Evolutionary conservation across 1,284 basidiomycete genomes (phyloP).

Genomic region (Gastroboletus turbinatus): DNA sequence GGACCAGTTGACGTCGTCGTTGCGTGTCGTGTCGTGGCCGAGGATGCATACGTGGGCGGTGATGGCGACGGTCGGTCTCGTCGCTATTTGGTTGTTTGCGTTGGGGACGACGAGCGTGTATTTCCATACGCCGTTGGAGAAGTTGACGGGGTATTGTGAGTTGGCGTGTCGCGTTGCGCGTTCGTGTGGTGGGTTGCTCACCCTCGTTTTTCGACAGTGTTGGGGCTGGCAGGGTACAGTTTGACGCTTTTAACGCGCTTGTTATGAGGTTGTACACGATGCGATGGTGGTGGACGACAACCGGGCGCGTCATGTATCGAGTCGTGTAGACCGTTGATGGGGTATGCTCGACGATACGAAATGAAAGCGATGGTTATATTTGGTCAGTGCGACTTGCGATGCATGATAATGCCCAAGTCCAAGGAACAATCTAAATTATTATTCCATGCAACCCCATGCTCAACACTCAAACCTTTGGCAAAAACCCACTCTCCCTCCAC

Average conservation of each 20-base stretch:
- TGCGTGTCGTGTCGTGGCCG: conserved; percentile 41
- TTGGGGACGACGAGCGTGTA: conserved; percentile 82
- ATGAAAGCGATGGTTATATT: neutral
- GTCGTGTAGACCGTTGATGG: neutral
- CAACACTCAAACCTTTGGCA: conserved; percentile 11
- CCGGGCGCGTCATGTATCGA: neutral
- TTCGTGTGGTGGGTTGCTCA: conserved; percentile 5
- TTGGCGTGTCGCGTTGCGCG: conserved; percentile 17
- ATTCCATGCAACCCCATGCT: neutral
- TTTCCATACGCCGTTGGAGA: conserved; percentile 89
- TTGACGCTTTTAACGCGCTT: conserved; percentile 41
- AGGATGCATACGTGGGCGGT: conserved; percentile 48
- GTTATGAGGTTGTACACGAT: conserved; percentile 4
- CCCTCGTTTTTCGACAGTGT: conserved; percentile 31
- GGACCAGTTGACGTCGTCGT: conserved; percentile 65
- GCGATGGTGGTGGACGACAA: neutral
- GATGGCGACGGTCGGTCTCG: conserved; percentile 45
- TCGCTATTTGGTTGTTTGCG: conserved; percentile 76
- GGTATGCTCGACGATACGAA: neutral
- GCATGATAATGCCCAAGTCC: neutral
- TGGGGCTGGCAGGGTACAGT: conserved; percentile 42
- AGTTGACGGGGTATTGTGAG: conserved; percentile 80
- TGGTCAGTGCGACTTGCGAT: neutral
- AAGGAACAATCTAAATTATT: neutral
- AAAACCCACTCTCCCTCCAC: conserved; percentile 36